Conservation (phyloP, 108 stramenopile genomes). For the Skeletonema marinoi region DNA sequence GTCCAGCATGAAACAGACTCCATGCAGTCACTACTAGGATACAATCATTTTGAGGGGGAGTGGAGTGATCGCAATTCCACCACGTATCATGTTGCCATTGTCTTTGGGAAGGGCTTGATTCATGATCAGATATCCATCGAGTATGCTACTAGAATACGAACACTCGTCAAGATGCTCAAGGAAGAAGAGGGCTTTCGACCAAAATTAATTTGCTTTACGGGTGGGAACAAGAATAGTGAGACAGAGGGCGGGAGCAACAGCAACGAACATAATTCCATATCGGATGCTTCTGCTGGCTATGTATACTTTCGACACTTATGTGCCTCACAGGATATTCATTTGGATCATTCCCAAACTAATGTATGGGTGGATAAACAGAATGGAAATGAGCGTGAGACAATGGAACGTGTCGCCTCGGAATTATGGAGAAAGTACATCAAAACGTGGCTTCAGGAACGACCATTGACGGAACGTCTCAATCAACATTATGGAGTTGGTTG, state of each 20-base stretch:
- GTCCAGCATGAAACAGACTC: slow-evolving; percentile 35
- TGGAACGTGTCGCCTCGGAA: slow-evolving; percentile 42
- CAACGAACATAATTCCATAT: slow-evolving; percentile 19
- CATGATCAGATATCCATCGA: slow-evolving; percentile 73
- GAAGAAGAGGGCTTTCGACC: slow-evolving; percentile 56
- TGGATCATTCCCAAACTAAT: slow-evolving; percentile 42
- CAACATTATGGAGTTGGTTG: slow-evolving; percentile 56
- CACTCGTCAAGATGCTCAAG: slow-evolving; percentile 60
- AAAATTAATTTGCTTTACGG: slow-evolving; percentile 68
- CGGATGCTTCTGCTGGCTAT: slow-evolving; percentile 64
- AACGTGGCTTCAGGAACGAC: slow-evolving; percentile 43
- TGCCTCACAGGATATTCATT: slow-evolving; percentile 50
- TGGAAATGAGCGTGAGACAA: slow-evolving; percentile 40
- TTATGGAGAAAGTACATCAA: slow-evolving; percentile 47
- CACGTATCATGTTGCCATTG: slow-evolving; percentile 59
- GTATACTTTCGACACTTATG: slow-evolving; percentile 75
- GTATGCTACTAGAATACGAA: slow-evolving; percentile 67
- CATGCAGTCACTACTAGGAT: slow-evolving; percentile 33
- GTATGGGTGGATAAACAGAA: slow-evolving; percentile 38
- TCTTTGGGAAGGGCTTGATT: slow-evolving; percentile 67
- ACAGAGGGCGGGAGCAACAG: not conserved
- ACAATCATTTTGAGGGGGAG: slow-evolving; percentile 39
- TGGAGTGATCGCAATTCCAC: slow-evolving; percentile 37
- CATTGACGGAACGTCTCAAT: slow-evolving; percentile 22
- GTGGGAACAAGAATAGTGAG: slow-evolving; percentile 11